Conservation (phyloP, 2,329 filamentous ascomycete species). For the Trichophyton rubrum region DNA sequence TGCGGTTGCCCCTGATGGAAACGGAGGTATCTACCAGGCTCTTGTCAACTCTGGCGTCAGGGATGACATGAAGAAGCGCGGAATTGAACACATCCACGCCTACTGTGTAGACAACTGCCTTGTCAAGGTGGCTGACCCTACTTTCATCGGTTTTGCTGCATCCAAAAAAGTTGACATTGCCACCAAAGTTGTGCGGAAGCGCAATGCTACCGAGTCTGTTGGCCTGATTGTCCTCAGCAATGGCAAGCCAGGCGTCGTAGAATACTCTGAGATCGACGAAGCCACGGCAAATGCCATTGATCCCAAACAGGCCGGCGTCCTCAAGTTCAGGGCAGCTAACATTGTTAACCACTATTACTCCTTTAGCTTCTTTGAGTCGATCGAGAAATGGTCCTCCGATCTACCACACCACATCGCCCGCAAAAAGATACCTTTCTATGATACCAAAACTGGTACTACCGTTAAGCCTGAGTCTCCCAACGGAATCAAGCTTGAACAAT, state of each 20-base stretch:
- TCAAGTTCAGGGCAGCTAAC: constrained; percentile 96
- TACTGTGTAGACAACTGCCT: constrained; percentile 99
- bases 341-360: constrained; percentile 99
- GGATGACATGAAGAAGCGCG: constrained; percentile 75
- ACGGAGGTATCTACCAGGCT: constrained; percentile 92
- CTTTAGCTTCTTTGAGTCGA: constrained; percentile 78
- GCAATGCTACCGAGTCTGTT: constrained; percentile 88
- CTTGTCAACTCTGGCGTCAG: constrained; percentile 69
- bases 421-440: constrained; percentile 92
- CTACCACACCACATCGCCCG: constrained; percentile 90
- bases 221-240: constrained; percentile 92
- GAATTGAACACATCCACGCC: constrained; percentile 87
- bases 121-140: constrained; percentile 94
- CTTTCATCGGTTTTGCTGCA: constrained; percentile 88
- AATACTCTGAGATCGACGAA: constrained; percentile 93
- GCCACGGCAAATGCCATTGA: constrained; percentile 84
- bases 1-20: constrained; percentile 91
- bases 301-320: constrained; percentile 60
- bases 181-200: constrained; percentile 98
- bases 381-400: constrained; percentile 71
- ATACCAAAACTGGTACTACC: constrained; percentile 61
- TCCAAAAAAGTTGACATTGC: constrained; percentile 84
- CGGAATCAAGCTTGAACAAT: constrained; percentile 97
- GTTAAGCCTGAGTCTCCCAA: constrained; percentile 92
- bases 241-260: constrained; percentile 89